Evolutionary conservation across 2,329 filamentous ascomycete genomes (phyloP).

Genomic region (Triangularia setosa): DNA sequence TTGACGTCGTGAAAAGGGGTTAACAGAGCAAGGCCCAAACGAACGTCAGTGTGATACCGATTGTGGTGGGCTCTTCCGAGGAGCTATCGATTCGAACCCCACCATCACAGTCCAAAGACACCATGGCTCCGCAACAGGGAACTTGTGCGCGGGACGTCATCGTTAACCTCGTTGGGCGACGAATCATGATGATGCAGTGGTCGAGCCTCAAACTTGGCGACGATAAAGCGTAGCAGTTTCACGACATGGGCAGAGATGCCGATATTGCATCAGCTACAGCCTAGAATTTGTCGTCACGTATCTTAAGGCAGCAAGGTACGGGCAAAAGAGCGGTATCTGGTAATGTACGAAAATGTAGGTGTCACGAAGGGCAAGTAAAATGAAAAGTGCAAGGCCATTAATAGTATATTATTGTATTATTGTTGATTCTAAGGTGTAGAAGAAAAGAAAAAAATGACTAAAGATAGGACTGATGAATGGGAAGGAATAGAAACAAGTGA

Average conservation of each 20-base stretch:
- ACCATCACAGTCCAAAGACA: background rate
- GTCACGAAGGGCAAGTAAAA: too few relatives aligned
- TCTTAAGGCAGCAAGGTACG: background rate
- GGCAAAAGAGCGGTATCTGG: background rate
- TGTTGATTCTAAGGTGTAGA: too few relatives aligned
- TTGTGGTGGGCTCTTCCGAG: background rate
- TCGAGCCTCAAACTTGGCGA: background rate
- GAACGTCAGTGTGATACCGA: background rate
- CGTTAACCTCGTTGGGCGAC: background rate
- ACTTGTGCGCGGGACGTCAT: background rate
- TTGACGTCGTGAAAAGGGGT: background rate
- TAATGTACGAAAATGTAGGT: too few relatives aligned
- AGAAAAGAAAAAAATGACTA: too few relatives aligned
- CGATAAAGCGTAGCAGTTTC: background rate
- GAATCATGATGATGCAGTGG: background rate
- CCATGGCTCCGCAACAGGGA: background rate
- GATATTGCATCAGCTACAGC: background rate
- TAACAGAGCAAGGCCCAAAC: background rate
- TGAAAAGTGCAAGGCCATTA: too few relatives aligned
- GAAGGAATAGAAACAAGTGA: too few relatives aligned
- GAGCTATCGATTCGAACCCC: background rate
- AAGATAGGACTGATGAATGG: too few relatives aligned
- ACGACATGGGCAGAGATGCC: background rate
- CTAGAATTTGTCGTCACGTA: background rate
- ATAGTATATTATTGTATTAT: too few relatives aligned